Base-by-base conservation (phyloP, 345 rosid species). In the Eucalyptus erythrocorys region DNA sequence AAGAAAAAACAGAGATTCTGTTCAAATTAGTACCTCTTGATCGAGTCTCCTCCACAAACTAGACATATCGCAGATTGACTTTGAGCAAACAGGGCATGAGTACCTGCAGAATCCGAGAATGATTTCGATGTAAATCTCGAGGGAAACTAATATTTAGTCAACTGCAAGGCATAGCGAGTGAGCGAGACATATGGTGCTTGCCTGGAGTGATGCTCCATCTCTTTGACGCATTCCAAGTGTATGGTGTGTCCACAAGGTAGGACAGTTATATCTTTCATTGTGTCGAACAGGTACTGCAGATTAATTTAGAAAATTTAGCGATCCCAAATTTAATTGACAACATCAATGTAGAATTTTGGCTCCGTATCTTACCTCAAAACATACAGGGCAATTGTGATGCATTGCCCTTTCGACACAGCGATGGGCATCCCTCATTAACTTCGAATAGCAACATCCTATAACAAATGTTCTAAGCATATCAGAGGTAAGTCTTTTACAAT, bases 71-170 rank as follows among this genome's bases (percentile, higher is more conserved):
- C 95, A 92, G 30, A 95, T 94, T 68, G 99, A 96, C 89, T 95
- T 97, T 4, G 96, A 96, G 93, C 99, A 97, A 87, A 97, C 94
- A 6, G 98, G 98, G 87, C 99, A 97, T 6, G 98, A 91, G 86
- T 95, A 97, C 88, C 99, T 97, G 93, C 91, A 88, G 59, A 82
- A 90, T 76, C 85, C 71, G 1, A 86, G 87, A 59, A 55, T 49
- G 49, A 50, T 10, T 32, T 81, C 84, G 53, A 80, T 89, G 53
- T 24, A n/a, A 42, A 82, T 42, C 87, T 30, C 6, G 2, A 43
- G 59, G 53, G n/a, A 53, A 47, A 16, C 84, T 24, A 53, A 40
- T 55, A n/a, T 34, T 84, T 81, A 40, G 84, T 40, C 5, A 3
- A 42, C 47, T 40, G 47, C 84, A 76, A 42, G 84, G 84, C 84